phyloP scores from a whole-genome alignment of 495 filamentous ascomycete species.

The Staphylotrichum tortipilum region DNA sequence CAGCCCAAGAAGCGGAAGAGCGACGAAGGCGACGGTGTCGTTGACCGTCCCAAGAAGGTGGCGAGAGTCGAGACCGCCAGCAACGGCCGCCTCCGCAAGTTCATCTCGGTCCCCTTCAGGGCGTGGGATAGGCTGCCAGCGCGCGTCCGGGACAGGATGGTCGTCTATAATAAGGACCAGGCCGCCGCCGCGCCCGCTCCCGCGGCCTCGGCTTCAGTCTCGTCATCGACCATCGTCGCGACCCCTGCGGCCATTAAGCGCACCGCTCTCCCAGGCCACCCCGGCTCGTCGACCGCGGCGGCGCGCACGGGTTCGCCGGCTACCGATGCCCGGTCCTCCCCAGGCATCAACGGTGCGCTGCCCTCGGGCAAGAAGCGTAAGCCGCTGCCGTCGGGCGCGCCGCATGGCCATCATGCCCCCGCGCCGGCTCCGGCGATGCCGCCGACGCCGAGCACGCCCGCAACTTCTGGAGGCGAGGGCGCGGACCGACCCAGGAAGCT shows the following conservation, averaged over 20 bases:
- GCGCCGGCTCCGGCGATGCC: slow-evolving; percentile 12
- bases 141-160: neutral
- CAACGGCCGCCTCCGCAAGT: slow-evolving; percentile 15
- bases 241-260: slow-evolving; percentile 11
- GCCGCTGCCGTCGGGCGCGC: slow-evolving; percentile 30
- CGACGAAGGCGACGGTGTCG: slow-evolving; percentile 19
- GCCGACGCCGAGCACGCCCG: slow-evolving; percentile 4
- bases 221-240: slow-evolving; percentile 13
- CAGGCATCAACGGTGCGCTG: neutral
- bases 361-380: slow-evolving; percentile 21
- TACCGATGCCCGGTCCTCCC: neutral
- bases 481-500: slow-evolving; percentile 14
- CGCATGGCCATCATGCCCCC: slow-evolving; percentile 14
- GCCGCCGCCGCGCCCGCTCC: no score
- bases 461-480: neutral
- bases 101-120: slow-evolving; percentile 16
- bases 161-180: neutral
- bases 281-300: neutral
- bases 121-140: slow-evolving; percentile 14
- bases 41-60: slow-evolving; percentile 31
- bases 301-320: neutral
- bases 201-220: neutral
- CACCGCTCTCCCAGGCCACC: neutral
- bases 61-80: slow-evolving; percentile 23
- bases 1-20: slow-evolving; percentile 26